Percentiles rank a stretch among this genome's conserved stretches.
These are phyloP conservation scores for Quercus mongolica DNA, from an alignment of 306 rosid species.

Conservation along the genomic window DNA sequence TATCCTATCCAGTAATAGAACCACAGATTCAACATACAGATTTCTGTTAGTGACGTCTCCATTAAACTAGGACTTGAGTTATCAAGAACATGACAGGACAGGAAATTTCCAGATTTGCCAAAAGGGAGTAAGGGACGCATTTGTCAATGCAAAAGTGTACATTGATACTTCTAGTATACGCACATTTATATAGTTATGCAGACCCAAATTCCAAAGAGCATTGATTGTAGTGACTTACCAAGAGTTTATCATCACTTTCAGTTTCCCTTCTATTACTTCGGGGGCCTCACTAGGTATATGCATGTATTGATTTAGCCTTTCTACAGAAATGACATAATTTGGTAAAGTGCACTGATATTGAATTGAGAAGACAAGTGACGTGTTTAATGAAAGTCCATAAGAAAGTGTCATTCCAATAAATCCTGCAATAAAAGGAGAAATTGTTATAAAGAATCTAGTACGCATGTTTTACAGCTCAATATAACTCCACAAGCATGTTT, in stretches of 20 bases:
- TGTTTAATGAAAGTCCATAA: no score
- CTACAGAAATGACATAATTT: no score
- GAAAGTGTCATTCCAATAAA: no score
- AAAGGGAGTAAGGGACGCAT: conserved; percentile 13
- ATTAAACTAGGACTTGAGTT: neutral
- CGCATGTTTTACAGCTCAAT: no score
- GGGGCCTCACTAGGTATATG: no score
- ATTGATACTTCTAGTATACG: neutral
- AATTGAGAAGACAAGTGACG: no score
- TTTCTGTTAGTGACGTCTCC: neutral
- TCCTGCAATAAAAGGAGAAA: no score
- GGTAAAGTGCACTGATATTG: no score
- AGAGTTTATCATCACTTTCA: conserved; percentile 38
- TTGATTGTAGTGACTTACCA: conserved; percentile 46
- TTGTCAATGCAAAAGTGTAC: neutral
- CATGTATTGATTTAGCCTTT: no score
- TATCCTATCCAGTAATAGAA: neutral
- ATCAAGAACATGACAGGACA: conserved; percentile 1
- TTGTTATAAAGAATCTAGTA: no score
- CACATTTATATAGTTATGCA: neutral
- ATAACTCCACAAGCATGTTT: no score
- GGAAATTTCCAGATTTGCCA: neutral
- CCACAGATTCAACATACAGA: neutral
- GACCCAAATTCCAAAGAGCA: neutral
- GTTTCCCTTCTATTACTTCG: neutral